Conservation (phyloP, 2,329 filamentous ascomycete genomes). For the Neofusicoccum cordaticola region DNA sequence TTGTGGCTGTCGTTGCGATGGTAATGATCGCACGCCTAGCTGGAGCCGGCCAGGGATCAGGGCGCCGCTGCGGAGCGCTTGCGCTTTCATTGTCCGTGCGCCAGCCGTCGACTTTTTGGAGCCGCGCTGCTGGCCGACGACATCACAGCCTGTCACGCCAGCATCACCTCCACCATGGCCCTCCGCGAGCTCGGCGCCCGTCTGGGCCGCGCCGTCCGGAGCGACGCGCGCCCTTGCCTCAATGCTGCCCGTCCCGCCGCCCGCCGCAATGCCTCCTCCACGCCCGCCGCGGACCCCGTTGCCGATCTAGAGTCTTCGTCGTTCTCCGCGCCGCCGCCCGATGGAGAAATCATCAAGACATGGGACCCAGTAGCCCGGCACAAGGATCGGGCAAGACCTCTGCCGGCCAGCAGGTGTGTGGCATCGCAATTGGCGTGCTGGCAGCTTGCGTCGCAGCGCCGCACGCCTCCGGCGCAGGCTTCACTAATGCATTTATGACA, state of each 20-base stretch:
- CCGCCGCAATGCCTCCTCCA: conserved; percentile 48
- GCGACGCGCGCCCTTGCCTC: conserved; percentile 27
- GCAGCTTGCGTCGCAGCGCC: not conserved
- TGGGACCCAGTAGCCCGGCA: conserved; percentile 52
- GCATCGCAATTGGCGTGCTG: not conserved
- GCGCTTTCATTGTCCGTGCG: conserved; percentile 6
- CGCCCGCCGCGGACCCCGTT: conserved; percentile 35
- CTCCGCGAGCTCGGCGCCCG: conserved; percentile 36
- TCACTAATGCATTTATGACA: conserved; percentile 35
- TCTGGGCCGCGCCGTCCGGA: conserved; percentile 26
- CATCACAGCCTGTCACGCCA: conserved; percentile 20
- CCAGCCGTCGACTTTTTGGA: conserved; percentile 15
- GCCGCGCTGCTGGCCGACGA: not conserved
- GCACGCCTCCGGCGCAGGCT: not conserved
- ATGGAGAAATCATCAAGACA: conserved; percentile 41
- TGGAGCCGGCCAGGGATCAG: conserved; percentile 4
- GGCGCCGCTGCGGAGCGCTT: not conserved
- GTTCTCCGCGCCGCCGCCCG: conserved; percentile 37
- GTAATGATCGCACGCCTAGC: not conserved
- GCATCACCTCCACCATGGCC: conserved; percentile 29
- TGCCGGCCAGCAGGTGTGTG: conserved; percentile 54
- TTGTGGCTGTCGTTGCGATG: conserved; percentile 6
- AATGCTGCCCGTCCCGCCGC: conserved; percentile 24
- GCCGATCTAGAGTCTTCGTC: conserved; percentile 50
- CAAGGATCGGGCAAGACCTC: conserved; percentile 39